Base-by-base conservation (phyloP, 345 rosid genomes). In the Lumnitzera littorea region DNA sequence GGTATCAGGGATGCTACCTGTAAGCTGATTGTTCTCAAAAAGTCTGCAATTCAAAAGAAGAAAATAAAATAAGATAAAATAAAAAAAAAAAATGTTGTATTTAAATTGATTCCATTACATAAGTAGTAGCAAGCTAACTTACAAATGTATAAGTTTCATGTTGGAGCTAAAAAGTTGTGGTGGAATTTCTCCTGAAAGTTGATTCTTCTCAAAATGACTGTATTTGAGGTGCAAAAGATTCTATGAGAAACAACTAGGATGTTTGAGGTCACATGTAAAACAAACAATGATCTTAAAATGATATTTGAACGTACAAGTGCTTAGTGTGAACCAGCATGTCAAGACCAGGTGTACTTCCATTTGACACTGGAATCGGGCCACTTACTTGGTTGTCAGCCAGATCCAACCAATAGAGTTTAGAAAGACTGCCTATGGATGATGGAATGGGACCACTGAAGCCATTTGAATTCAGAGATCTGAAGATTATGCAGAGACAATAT, bases 381-480 rank as follows among this genome's bases (percentile, higher is more conserved):
- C 62, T 76, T 6, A 95, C 80, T 67, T 66, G 72, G 75, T 95
- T 95, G 67, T 86, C 92, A 47, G 92, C 84, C 29, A 95, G 76
- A 72, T 95, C 99, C 46, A 95, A 70, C 97, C 88, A 95, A 69
- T 82, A 78, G 15, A 95, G 95, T 0, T 62, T 78, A 0, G 78
- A 56, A 51, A 88, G 79, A 31, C 56, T 78, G 17, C 97, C 99
- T 15, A 95, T 79, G 55, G 95, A 76, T 41, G 82, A 66, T 0
- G 99, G 99, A 57, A 95, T 84, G 46, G 13, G 5, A 56, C 99
- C 99, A 57, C 48, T 79, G 69, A 94, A 88, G 56, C 64, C 20
- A 75, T 94, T 94, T 0, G 79, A 82, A 73, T 86, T 91, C 47
- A 91, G 72, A 48, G 97, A 86, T 68, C 97, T 94, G 80, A 74